Percentiles rank a stretch among this genome's conserved stretches.
phyloP scores from a whole-genome alignment of 768 basidiomycete genomes.

The Naganishia vaughanmartiniae region DNA sequence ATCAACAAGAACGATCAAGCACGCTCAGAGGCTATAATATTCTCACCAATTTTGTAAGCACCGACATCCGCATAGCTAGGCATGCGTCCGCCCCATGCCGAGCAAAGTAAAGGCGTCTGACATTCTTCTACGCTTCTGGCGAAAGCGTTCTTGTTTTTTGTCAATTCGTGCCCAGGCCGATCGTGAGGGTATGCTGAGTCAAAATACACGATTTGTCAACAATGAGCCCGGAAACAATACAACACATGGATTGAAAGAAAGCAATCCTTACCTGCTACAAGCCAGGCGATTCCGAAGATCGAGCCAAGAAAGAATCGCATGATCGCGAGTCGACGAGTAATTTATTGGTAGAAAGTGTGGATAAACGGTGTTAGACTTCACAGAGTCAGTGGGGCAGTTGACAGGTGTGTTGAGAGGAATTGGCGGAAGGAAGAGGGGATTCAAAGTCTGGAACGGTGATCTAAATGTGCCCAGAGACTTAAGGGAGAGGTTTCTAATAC shows the following conservation, averaged over 20 bases:
- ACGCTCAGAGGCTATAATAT: too few species aligned
- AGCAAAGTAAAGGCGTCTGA: neutral
- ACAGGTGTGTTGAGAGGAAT: too few species aligned
- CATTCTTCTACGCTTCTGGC: neutral
- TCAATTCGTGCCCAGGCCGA: neutral
- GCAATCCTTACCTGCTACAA: neutral
- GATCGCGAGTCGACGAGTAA: neutral
- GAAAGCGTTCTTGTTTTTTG: neutral
- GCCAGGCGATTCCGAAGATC: neutral
- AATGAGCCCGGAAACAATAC: neutral
- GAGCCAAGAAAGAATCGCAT: neutral
- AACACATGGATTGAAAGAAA: neutral
- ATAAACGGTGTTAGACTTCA: too few species aligned
- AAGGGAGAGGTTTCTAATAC: too few species aligned
- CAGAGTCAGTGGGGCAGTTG: too few species aligned
- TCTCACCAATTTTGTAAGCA: neutral
- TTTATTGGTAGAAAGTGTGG: too few species aligned
- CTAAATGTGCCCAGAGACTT: too few species aligned
- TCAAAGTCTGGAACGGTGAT: too few species aligned
- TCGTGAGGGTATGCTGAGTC: neutral
- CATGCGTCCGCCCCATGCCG: neutral
- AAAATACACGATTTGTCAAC: neutral
- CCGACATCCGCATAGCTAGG: neutral
- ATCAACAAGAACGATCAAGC: too few species aligned
- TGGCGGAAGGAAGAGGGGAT: too few species aligned